Percentiles rank a stretch among this genome's conserved stretches.
phyloP scores from a whole-genome alignment of 2,329 filamentous ascomycete species.

The Aureobasidium sp. region DNA sequence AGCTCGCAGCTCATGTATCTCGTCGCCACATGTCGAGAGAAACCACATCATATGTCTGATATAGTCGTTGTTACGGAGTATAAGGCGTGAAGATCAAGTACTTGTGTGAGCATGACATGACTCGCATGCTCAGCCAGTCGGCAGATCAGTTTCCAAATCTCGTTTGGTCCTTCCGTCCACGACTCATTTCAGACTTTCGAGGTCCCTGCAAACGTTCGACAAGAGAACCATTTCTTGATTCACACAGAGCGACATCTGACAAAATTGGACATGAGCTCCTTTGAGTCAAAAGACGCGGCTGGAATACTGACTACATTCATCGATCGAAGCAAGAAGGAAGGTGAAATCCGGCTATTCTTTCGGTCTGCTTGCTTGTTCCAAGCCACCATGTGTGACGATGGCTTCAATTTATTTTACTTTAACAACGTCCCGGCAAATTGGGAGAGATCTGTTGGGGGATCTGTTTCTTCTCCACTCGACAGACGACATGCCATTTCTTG shows the following conservation, averaged over 20 bases:
- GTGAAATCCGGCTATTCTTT: too few relatives aligned
- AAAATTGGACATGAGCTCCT: background rate
- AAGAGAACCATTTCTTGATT: background rate
- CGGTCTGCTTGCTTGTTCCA: background rate
- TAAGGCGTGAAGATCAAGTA: too few relatives aligned
- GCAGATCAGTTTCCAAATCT: background rate
- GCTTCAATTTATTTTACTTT: conserved; percentile 2
- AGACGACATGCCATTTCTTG: background rate
- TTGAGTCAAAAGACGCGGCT: too few relatives aligned
- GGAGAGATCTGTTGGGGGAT: background rate
- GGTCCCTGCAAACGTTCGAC: background rate
- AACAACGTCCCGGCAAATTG: background rate
- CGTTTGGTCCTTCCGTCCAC: background rate
- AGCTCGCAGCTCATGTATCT: too few relatives aligned
- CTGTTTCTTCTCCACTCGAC: background rate
- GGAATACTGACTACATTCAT: too few relatives aligned
- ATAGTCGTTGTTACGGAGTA: too few relatives aligned
- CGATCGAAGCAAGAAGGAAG: too few relatives aligned
- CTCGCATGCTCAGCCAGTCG: too few relatives aligned
- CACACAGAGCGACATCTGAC: background rate
- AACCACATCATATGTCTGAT: too few relatives aligned
- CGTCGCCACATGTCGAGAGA: too few relatives aligned
- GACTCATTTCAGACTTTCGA: background rate
- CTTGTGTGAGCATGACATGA: too few relatives aligned
- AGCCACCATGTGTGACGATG: background rate